Evolutionary conservation across 306 rosid genomes (phyloP), one percentile per base, ranked within the genome.

Genomic region (Cucurbita moschata): DNA sequence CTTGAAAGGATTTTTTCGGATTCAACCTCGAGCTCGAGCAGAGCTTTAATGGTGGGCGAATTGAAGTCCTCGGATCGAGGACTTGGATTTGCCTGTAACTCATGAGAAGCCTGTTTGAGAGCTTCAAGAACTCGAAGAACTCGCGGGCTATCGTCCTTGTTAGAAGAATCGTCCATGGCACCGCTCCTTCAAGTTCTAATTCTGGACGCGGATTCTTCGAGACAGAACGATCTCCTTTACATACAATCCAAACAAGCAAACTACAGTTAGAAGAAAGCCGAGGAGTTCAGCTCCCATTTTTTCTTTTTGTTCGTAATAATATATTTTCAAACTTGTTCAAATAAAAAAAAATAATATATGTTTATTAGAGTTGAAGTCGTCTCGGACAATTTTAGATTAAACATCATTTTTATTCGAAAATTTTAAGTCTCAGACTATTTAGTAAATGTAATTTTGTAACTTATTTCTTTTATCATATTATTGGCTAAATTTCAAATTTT

Each of bases 41-140:
- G 87, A 12, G 98, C 90, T 42, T 87, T 86, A 13, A 90, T 79
- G 83, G 98, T 83, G 18, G 93, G 79, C 8, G 98, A 87, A 74
- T 81, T 79, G n/a, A 87, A 55, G 21, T 83, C 79, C 37, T 77
- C 70, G 64, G 87, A 71, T 71, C 81, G 81, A 10, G 68, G 82
- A 42, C 65, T 77, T 14, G 92, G 88, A 66, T 84, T 67, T 3
- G 74, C 11, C 70, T 86, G 94, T 16, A 90, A 76, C 21, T 86
- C 86, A 11, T 81, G 92, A 1, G 96, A 85, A 14, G 97, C 98
- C 82, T 90, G 87, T 83, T 94, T 94, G 0, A 94, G 86, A 56
- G 97, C 98, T 81, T 94, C 86, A 0, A 94, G 87, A 39, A 90
- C 97, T 59, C 85, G 75, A 1, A 94, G 75, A 9, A 90, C 83